These are phyloP conservation scores for Trametes punicea DNA, from an alignment of 768 basidiomycete genomes.

Conservation along the genomic window DNA sequence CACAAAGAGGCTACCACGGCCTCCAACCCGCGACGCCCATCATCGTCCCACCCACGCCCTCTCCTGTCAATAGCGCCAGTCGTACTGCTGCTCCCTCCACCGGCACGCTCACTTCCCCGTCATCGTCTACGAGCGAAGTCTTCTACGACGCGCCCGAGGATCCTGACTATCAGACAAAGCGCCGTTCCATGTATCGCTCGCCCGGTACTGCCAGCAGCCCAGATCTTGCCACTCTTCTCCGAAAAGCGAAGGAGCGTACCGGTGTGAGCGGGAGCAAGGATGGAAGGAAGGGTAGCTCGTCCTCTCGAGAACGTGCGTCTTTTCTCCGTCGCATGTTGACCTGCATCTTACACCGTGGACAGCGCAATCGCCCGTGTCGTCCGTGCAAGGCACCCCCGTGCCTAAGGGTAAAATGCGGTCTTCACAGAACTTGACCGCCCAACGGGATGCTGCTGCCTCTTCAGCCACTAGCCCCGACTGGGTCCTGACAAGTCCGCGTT, in stretches of 20 bases:
- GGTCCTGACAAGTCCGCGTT: conserved; percentile 30
- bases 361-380: conserved; percentile 16
- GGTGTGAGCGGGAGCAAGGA: conserved; percentile 25
- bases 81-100: conserved; percentile 32
- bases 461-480: conserved; percentile 24
- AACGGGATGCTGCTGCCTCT: conserved; percentile 7
- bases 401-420: conserved; percentile 23
- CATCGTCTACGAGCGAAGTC: conserved; percentile 56
- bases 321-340: not conserved
- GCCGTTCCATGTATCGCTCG: conserved; percentile 83
- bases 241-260: conserved; percentile 77
- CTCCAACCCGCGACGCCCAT: conserved; percentile 56
- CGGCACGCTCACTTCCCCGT: conserved; percentile 34
- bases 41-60: conserved; percentile 68
- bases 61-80: conserved; percentile 33
- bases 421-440: conserved; percentile 11
- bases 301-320: conserved; percentile 15
- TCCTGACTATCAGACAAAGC: conserved; percentile 64
- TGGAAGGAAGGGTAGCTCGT: conserved; percentile 26
- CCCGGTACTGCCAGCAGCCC: conserved; percentile 89
- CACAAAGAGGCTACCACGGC: conserved; percentile 34
- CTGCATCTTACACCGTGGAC: not conserved
- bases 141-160: conserved; percentile 62
- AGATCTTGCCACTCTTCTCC: conserved; percentile 82
- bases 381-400: conserved; percentile 20